These are phyloP conservation scores for Clonostachys chloroleuca DNA, from an alignment of 2,329 filamentous ascomycete species.

Conservation along the genomic window DNA sequence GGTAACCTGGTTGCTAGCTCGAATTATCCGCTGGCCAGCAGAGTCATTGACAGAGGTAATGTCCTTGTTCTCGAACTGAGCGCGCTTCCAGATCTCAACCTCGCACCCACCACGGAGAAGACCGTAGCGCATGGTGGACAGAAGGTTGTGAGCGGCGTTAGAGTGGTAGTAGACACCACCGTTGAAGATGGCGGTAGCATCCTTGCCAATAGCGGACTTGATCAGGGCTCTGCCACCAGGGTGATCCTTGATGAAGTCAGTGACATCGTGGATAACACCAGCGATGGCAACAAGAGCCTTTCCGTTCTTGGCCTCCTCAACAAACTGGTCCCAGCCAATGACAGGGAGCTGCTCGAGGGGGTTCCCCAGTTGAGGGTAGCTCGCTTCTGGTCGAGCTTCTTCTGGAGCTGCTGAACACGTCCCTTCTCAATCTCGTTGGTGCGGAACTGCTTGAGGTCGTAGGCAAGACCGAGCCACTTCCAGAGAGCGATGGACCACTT, in stretches of 20 bases:
- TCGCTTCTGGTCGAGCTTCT: constrained; percentile 89
- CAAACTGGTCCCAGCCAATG: constrained; percentile 82
- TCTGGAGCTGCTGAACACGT: constrained; percentile 81
- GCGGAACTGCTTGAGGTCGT: constrained; percentile 87
- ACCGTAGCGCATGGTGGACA: constrained; percentile 84
- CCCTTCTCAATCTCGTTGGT: constrained; percentile 92
- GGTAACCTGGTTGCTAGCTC: constrained; percentile 81
- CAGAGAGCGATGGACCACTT: constrained; percentile 84
- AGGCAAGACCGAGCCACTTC: constrained; percentile 81
- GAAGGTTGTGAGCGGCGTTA: constrained; percentile 84
- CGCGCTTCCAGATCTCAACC: constrained; percentile 90
- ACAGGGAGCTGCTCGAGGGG: constrained; percentile 83
- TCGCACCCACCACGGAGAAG: constrained; percentile 84
- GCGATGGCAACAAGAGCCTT: constrained; percentile 74
- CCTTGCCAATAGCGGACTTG: constrained; percentile 76
- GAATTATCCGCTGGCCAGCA: constrained; percentile 75
- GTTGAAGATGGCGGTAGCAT: constrained; percentile 88
- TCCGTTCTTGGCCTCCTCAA: constrained; percentile 70
- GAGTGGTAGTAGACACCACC: constrained; percentile 87
- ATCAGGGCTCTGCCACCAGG: constrained; percentile 90
- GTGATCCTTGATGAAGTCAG: constrained; percentile 81
- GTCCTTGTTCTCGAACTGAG: constrained; percentile 81
- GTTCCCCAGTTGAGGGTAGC: constrained; percentile 79
- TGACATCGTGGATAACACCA: constrained; percentile 82
- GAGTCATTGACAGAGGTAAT: constrained; percentile 76